Evolutionary conservation across 2,329 filamentous ascomycete genomes (phyloP).

Genomic region (Lasiodiplodia sp.): DNA sequence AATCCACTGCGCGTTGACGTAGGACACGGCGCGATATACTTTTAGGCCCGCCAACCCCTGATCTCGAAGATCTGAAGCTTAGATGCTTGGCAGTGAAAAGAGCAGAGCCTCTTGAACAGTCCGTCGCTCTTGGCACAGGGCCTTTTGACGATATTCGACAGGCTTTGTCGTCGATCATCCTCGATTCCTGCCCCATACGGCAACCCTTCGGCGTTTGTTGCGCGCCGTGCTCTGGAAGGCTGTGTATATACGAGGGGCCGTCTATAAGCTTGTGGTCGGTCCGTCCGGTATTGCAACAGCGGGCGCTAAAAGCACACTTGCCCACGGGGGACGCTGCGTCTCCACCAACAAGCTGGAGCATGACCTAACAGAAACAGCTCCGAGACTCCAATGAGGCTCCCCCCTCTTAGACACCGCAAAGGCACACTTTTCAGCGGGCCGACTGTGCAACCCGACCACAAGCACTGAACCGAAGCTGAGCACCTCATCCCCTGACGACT

Average conservation of each 20-base stretch:
- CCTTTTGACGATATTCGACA: not conserved
- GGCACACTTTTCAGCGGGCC: not conserved
- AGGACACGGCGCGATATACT: not conserved
- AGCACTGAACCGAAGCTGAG: not conserved
- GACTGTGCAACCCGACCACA: not conserved
- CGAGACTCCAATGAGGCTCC: not conserved
- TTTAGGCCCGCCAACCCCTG: not conserved
- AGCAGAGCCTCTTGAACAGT: slow-evolving; percentile 6
- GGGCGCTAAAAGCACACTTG: not conserved
- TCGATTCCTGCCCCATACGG: not conserved
- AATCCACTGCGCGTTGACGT: slow-evolving; percentile 15
- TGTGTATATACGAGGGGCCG: not conserved
- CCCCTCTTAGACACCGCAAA: not conserved
- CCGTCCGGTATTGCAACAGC: not conserved
- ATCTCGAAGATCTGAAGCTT: slow-evolving; percentile 16
- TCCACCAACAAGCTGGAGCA: not conserved
- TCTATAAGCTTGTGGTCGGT: not conserved
- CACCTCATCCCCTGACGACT: not conserved
- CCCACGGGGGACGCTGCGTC: not conserved
- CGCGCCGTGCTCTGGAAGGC: not conserved
- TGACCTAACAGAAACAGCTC: slow-evolving; percentile 7
- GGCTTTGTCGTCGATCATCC: not conserved
- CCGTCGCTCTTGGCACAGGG: slow-evolving; percentile 5
- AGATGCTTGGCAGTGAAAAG: not conserved
- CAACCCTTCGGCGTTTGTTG: not conserved